Conservation (phyloP, 2,329 filamentous ascomycete species). For the Diaporthe vexans region DNA sequence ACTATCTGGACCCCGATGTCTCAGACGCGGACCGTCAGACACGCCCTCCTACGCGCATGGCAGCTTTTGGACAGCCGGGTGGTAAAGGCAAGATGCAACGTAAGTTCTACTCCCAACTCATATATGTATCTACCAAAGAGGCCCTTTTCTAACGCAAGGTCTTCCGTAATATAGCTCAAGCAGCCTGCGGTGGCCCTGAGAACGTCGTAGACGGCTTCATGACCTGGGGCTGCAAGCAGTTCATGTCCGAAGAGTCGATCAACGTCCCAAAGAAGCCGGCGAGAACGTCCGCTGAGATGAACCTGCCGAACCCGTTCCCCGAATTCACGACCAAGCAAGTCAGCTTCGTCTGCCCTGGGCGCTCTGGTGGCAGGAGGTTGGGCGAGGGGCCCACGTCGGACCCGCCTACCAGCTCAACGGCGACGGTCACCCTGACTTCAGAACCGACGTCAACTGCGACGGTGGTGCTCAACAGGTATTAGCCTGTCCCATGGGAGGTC, state of each 20-base stretch:
- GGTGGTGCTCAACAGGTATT: neutral
- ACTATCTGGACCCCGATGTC: slow-evolving; percentile 9
- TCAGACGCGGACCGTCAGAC: slow-evolving; percentile 5
- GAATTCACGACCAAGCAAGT: slow-evolving; percentile 4
- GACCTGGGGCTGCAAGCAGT: slow-evolving; percentile 22
- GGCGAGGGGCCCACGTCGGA: neutral
- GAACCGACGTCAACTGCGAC: neutral
- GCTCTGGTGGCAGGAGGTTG: neutral
- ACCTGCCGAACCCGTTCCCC: slow-evolving; percentile 15
- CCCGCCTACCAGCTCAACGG: neutral
- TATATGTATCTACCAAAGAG: too few species aligned
- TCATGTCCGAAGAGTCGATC: slow-evolving; percentile 14
- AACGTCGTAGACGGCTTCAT: neutral
- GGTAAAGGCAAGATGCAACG: slow-evolving; percentile 22
- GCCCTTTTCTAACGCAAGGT: neutral
- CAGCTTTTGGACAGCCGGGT: neutral
- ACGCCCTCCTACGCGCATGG: slow-evolving; percentile 4
- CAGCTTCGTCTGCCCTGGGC: slow-evolving; percentile 17
- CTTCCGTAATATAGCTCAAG: neutral
- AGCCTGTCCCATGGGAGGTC: neutral
- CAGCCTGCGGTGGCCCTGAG: slow-evolving; percentile 6
- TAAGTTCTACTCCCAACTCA: neutral
- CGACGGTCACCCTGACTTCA: neutral
- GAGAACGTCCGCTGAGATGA: neutral
- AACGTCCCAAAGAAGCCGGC: slow-evolving; percentile 2